Conservation (phyloP, 2,329 filamentous ascomycete genomes). For the Lachnellula hyalina region DNA sequence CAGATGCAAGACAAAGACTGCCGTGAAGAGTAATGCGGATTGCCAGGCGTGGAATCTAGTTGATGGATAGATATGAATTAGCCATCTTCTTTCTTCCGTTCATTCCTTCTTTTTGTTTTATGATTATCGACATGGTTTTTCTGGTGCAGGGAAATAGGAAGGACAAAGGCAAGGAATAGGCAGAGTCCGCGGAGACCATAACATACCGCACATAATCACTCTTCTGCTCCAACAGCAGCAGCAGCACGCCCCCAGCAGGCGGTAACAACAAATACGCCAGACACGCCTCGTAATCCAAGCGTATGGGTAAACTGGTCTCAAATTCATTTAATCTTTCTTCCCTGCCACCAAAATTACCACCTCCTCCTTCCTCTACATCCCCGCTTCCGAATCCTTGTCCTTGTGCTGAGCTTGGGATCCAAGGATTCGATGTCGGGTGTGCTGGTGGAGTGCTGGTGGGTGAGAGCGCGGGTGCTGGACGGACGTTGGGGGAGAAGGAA, state of each 20-base stretch:
- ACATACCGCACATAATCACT: constrained; percentile 90
- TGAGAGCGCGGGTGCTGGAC: constrained; percentile 41
- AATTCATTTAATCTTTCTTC: constrained; percentile 69
- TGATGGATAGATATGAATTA: constrained; percentile 4
- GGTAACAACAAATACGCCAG: constrained; percentile 83
- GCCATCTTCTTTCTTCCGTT: no score
- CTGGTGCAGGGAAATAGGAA: no score
- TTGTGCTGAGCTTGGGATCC: constrained; percentile 16
- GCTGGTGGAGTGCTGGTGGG: constrained; percentile 34
- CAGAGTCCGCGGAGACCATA: no score
- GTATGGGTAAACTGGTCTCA: constrained; percentile 80
- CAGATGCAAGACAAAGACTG: constrained; percentile 70
- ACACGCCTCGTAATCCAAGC: constrained; percentile 85
- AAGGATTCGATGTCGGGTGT: constrained; percentile 30
- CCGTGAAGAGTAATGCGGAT: constrained; percentile 74
- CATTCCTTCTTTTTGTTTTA: not conserved
- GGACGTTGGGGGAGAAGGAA: constrained; percentile 46
- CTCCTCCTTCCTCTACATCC: constrained; percentile 7
- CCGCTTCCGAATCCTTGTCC: constrained; percentile 10
- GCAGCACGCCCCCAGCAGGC: constrained; percentile 75
- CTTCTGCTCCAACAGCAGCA: constrained; percentile 85
- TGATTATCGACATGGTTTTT: no score
- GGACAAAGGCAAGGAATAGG: constrained; percentile 5
- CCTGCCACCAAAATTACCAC: constrained; percentile 2
- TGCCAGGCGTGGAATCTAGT: constrained; percentile 94